Base-by-base conservation (phyloP, 2,329 filamentous ascomycete genomes). In the Xylariaceae sp. region DNA sequence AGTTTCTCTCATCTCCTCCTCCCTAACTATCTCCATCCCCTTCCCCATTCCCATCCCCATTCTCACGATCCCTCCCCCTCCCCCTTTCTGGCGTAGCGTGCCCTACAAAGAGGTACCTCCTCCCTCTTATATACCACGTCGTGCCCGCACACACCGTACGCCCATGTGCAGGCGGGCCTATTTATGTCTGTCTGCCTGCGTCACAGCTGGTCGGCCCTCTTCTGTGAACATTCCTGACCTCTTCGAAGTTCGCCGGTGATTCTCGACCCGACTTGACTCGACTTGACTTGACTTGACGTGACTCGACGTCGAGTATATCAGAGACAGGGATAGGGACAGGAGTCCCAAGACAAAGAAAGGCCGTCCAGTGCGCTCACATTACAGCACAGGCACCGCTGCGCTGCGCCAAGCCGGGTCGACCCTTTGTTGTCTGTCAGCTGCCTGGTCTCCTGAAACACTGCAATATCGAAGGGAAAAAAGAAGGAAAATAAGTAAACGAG, bases 381-480 rank as follows among this genome's bases (percentile, higher is more conserved):
- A 26, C 32, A 48, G 16, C 42, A 15, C 22, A 51, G 26, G 13
- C 9, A 9, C 10, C 32, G 39, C 19, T 15, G n/a, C 42, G 8
- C 29, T 19, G 39, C 44, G 26, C 26, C 5, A 34, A 39, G n/a
- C 30, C 29, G 8, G 13, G 19, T 30, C 19, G 9, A 42, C 26
- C n/a, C 45, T 54, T 53, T 52, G 45, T 50, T 44, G 42, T 54
- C 49, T 22, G 45, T 43, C 57, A 48, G 41, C 42, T 51, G 42
- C 40, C 56, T 53, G 78, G 77, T 43, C 34, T 29, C 36, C 34
- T 39, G 34, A 46, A 43, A n/a, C 51, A 39, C 22, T 13, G 29
- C 48, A 21, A 8, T 43, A 30, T 22, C 21, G 42, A 53, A 76
- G 72, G 69, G n/a, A n/a, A n/a, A n/a, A 78, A 47, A 41, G 13